Base-by-base conservation (phyloP, 768 basidiomycete genomes). In the Cystobasidium onofrii region DNA sequence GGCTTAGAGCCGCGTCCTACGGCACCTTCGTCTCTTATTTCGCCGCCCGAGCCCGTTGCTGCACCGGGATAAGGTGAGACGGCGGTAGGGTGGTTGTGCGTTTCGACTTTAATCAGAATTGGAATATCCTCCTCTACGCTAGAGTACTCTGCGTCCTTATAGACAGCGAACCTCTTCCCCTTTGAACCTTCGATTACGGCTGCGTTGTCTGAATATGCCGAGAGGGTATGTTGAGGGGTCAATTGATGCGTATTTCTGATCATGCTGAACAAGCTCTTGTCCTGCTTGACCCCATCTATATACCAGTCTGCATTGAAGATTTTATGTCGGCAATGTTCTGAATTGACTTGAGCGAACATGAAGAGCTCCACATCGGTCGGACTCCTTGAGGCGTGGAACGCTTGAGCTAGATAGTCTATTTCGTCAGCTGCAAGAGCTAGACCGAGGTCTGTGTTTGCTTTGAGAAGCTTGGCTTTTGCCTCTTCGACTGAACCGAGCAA, bases 271-370 rank as follows among this genome's bases (percentile, higher is more conserved):
- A 98, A 86, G 2, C 91, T 90, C 55, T 83, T 83, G 73, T 89
- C 86, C 77, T 87, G 84, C 13, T 84, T 78, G 46, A 84, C 78
- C 1, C 85, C 89, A 78, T 97, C 90, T 76, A 99, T 86, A 13
- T 87, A 90, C 96, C 96, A 99, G 18, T 90, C 86, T 0, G 96
- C 94, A 80, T 99, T 99, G 85, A 98, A 99, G 77, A 97, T 98
- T 83, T 99, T 99, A 85, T 99, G 96, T 39, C 96, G 86, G 81
- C 96, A 99, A 80, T 98, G 96, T 81, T 99, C 96, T n/a, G 94
- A 97, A 83, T 99, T 99, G 81, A 99, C 95, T 80, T 99, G 96
- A 1, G 96, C 95, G 81, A 98, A 99, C 96, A 98, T 99, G 86
- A 99, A 99, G 9, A 99, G 85, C 80, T 99, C 96, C 1, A 95